Evolutionary conservation across 495 filamentous ascomycete species (phyloP), one percentile per base, ranked within the genome.

Genomic region (Penicillium silybi): DNA sequence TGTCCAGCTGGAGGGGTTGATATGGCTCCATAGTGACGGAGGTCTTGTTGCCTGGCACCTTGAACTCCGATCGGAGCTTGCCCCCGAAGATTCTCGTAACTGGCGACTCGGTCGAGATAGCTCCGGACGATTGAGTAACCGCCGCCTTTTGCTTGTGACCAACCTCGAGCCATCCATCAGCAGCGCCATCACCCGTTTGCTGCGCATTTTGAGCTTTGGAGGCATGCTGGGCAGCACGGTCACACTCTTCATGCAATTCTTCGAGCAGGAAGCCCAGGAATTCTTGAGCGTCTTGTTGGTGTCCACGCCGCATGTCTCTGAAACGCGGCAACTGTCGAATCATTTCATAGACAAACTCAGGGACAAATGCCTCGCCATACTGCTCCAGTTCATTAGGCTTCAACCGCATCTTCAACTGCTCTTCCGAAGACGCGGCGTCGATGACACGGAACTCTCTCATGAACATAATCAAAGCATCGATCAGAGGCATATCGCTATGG

Each of bases 251-350:
- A 61, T 97, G 92, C 40, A 98, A 80, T 44, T 89, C 88, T 58
- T 95, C 91, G 7, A 98, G 77, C 34, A 97, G 77, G 58, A 97
- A 97, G 0, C 93, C 95, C 6, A 98, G 75, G 66, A 98, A 98
- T 55, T 98, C 93, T 65, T 98, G 90, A 8, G 95, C 95, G 73
- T 98, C 93, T 77, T 98, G 92, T 64, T 98, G 93, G 51, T 97
- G 95, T 2, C 93, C 93, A 44, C 91, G 86, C 63, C 86, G 81
- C 93, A 98, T 97, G 59, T 87, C 85, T 18, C 89, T 80, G 69
- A 98, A 97, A 41, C 90, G 84, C 38, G 90, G 89, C 40, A 96
- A 73, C 56, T 85, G 84, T 52, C 85, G 80, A 52, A 97, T 95
- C 37, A 91, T 87, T 44, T 96, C 89, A 61, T 98, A 98, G 10